Percentiles rank a stretch among this genome's conserved stretches.
These are phyloP conservation scores for Chara braunii DNA, from an alignment of 139 green algal genomes.

Conservation along the genomic window DNA sequence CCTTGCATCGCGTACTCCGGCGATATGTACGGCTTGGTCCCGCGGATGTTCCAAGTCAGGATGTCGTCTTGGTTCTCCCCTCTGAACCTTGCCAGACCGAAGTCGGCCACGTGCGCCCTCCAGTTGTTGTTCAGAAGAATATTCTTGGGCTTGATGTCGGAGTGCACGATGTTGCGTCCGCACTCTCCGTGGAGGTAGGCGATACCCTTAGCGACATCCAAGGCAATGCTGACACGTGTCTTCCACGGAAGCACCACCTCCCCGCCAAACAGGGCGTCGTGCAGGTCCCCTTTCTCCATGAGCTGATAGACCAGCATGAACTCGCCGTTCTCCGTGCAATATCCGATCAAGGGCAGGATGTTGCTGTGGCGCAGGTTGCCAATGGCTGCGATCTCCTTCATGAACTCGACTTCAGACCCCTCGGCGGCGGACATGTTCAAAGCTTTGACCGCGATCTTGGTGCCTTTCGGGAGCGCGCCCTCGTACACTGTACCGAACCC, in stretches of 20 bases:
- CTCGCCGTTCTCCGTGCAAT: constrained; percentile 24
- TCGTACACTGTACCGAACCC: not conserved
- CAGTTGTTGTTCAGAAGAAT: too few relatives aligned
- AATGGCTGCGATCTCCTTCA: constrained; percentile 13
- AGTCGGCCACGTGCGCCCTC: too few relatives aligned
- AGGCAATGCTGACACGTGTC: constrained; percentile 37
- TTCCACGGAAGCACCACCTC: too few relatives aligned
- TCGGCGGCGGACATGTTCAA: not conserved
- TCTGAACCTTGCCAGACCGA: too few relatives aligned
- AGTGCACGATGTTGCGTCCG: too few relatives aligned
- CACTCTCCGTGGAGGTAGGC: constrained; percentile 38
- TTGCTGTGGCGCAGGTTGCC: constrained; percentile 15
- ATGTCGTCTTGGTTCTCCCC: too few relatives aligned
- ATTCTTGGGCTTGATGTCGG: too few relatives aligned
- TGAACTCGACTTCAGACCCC: not conserved
- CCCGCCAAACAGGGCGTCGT: constrained; percentile 19
- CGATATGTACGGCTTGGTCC: too few relatives aligned
- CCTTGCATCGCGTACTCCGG: too few relatives aligned
- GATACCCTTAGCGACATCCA: constrained; percentile 41
- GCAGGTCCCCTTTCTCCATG: constrained; percentile 16
- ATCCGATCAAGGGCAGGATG: constrained; percentile 14
- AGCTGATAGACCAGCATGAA: constrained; percentile 29
- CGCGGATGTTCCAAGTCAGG: too few relatives aligned
- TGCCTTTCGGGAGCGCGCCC: not conserved
- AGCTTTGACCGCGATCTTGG: not conserved